Evolutionary conservation across 371 early-diverging fungal species (phyloP), one percentile per base, ranked within the genome.

Genomic region (Actinomortierella ambigua): DNA sequence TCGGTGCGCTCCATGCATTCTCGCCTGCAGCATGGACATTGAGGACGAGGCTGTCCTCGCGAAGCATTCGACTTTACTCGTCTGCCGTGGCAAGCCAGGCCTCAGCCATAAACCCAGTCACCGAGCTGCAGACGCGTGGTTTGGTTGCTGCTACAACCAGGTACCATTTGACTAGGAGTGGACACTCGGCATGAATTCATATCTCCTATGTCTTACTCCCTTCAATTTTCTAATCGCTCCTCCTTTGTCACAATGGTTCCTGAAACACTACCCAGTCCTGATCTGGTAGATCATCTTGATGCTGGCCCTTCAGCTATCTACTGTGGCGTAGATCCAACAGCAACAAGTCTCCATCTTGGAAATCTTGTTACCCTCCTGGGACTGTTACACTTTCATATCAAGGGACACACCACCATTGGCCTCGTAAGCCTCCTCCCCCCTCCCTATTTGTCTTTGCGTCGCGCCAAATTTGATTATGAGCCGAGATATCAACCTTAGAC

Each of bases 261-360:
- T n/a, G n/a, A 13, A 23, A 29, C 42, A 20, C 23, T 41, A 1
- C 3, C 14, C 53, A 88, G 88, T 56, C 76, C 85, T 54, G 84
- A 86, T 47, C 42, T 88, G 7, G 63, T 70, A 18, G 53, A 77
- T 39, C 80, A 75, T 42, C 82, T 82, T 27, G 68, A 83, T 7
- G 57, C 64, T 6, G 61, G 70, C 18, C 79, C 83, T 7, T 83
- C 85, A 1, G 70, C 86, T 0, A 82, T 95, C 26, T 97, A 97
- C 71, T 89, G 90, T 67, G 98, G 98, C 34, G 90, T 97, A n/a
- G 97, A 97, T 76, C 98, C 98, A 7, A 97, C 96, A 0, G 98
- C 98, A n/a, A 68, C 76, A 27, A 91, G 92, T 62, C 81, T 96
- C 28, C 98, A 97, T 67, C 78, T 95, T 17, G 97, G 98, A 23